These are phyloP conservation scores for Phytophthora ramorum DNA, from an alignment of 352 stramenopile genomes.

Conservation along the genomic window DNA sequence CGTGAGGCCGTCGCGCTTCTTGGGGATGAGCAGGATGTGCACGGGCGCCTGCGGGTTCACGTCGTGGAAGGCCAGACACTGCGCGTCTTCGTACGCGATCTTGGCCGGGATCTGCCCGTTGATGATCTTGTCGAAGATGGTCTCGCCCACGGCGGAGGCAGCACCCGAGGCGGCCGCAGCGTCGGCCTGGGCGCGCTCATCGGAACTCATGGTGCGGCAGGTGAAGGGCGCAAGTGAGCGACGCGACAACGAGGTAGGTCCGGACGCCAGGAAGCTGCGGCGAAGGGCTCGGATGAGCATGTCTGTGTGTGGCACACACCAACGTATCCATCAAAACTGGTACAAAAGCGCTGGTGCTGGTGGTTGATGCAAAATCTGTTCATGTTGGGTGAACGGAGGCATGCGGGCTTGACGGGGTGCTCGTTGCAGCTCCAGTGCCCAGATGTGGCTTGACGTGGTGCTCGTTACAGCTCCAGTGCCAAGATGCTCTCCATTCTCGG, in stretches of 20 bases:
- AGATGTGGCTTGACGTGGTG: neutral
- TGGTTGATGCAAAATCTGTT: too few species aligned
- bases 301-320: conserved; percentile 9
- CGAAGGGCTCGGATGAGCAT: conserved; percentile 37
- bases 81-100: conserved; percentile 97
- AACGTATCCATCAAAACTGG: conserved; percentile 29
- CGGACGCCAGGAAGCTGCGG: conserved; percentile 16
- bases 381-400: too few species aligned
- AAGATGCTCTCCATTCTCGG: neutral
- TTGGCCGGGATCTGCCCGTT: conserved; percentile 93
- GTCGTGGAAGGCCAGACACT: conserved; percentile 98
- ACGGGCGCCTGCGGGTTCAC: conserved; percentile 96
- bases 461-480: neutral
- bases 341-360: conserved; percentile 10
- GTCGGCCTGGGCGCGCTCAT: conserved; percentile 73
- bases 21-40: conserved; percentile 98
- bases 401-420: neutral
- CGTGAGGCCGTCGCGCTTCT: conserved; percentile 93
- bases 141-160: conserved; percentile 72
- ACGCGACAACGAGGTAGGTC: conserved; percentile 11
- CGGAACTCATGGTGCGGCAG: conserved; percentile 54
- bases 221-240: conserved; percentile 16
- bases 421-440: neutral
- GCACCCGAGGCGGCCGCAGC: conserved; percentile 39
- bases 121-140: conserved; percentile 99